A percentile compares a stretch with the other conserved stretches of the same genome.
These are phyloP conservation scores for Akanthomyces uredinophilus DNA, from an alignment of 2,329 filamentous ascomycete species.

Conservation along the genomic window DNA sequence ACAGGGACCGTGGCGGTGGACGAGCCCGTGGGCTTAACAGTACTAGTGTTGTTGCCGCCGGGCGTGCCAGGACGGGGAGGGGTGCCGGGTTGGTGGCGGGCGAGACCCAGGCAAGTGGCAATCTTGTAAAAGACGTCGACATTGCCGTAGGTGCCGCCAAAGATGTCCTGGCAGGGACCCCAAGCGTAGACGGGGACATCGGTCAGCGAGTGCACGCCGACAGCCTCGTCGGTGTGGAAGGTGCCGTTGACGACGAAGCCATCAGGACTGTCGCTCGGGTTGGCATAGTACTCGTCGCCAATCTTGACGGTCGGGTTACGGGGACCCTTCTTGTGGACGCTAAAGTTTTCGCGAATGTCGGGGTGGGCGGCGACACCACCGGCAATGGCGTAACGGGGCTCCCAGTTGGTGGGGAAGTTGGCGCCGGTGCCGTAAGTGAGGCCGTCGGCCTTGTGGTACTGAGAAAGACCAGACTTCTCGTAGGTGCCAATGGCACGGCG, in stretches of 20 bases:
- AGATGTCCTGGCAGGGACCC: constrained; percentile 73
- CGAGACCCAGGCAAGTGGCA: constrained; percentile 59
- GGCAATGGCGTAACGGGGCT: constrained; percentile 76
- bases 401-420: constrained; percentile 80
- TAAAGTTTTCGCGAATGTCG: constrained; percentile 72
- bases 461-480: constrained; percentile 65
- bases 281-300: constrained; percentile 56
- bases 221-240: constrained; percentile 53
- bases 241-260: constrained; percentile 76
- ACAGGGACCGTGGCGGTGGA: neutral
- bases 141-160: constrained; percentile 66
- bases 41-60: neutral
- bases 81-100: constrained; percentile 21
- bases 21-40: neutral
- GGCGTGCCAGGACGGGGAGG: neutral
- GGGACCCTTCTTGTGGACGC: constrained; percentile 61
- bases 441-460: constrained; percentile 60
- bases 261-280: constrained; percentile 58
- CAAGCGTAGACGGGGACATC: constrained; percentile 74
- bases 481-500: constrained; percentile 71
- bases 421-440: constrained; percentile 67
- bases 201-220: constrained; percentile 72
- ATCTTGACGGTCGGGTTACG: constrained; percentile 55
- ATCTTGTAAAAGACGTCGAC: constrained; percentile 74
- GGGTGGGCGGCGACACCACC: constrained; percentile 66